A percentile compares a stretch with the other conserved stretches of the same genome.
Conservation (phyloP, 495 filamentous ascomycete genomes). For the Talaromyces adpressus region DNA sequence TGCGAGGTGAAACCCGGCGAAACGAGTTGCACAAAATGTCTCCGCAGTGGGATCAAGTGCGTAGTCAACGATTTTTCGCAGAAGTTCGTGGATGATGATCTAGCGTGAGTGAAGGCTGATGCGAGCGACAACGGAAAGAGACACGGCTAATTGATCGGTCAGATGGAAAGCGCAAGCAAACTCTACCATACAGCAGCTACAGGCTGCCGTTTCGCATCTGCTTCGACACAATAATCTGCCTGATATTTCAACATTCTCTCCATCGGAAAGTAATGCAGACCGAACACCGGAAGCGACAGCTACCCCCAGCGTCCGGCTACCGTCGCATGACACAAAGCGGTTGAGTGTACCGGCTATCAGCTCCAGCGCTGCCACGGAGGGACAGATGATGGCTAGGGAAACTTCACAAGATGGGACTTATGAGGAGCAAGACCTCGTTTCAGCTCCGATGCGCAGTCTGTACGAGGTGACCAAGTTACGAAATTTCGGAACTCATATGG, state of each 20-base stretch:
- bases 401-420: constrained; percentile 44
- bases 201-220: constrained; percentile 38
- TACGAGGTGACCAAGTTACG: constrained; percentile 55
- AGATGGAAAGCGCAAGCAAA: constrained; percentile 42
- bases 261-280: constrained; percentile 22
- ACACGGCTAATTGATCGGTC: background rate
- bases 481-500: constrained; percentile 40
- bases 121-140: background rate
- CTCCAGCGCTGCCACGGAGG: background rate
- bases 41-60: constrained; percentile 41
- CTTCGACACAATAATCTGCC: constrained; percentile 32
- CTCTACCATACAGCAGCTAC: constrained; percentile 34
- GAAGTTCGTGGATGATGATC: constrained; percentile 43
- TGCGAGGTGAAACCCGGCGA: constrained; percentile 39
- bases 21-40: constrained; percentile 36
- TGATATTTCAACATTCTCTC: constrained; percentile 32
- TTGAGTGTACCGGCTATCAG: constrained; percentile 20
- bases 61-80: constrained; percentile 44
- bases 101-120: constrained; percentile 24
- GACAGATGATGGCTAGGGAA: constrained; percentile 38
- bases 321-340: constrained; percentile 23
- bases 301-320: constrained; percentile 21
- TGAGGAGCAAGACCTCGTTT: constrained; percentile 40
- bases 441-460: constrained; percentile 52
- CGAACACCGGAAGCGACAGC: constrained; percentile 21